Base-by-base conservation (phyloP, 1,284 basidiomycete species). In the Ceratobasidium theobromae region DNA sequence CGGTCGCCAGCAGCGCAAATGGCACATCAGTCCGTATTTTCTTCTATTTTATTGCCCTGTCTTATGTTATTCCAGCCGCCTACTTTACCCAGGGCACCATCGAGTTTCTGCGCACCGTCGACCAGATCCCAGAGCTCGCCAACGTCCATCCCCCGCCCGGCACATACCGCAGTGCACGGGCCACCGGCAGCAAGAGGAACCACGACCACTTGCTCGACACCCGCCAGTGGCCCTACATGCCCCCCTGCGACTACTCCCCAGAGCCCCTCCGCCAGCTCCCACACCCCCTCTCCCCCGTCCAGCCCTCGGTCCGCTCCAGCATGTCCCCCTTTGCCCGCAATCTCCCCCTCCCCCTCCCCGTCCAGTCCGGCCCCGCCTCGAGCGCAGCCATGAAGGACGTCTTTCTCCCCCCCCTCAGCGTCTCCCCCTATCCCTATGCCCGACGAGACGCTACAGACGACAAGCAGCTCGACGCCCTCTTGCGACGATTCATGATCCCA, bases 1-100 rank as follows among this genome's bases (percentile, higher is more conserved):
- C 46, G 52, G 51, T 38, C 40, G 54, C 32, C 57, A 60, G 53
- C 45, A 64, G 38, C 49, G 68, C 45, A 69, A 69, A 48, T 69
- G 68, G 68, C 68, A 69, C 28, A 54, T 69, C 33, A 69, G 68
- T 69, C 28, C 38, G 68, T 69, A 33, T 51, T 12, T 9, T 1
- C 43, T 11, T 33, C 25, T 48, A 30, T 40, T 35, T 8, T 38
- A 8, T 38, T 38, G 35, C 25, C 54, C 38, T 14, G 41, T 35
- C 30, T 45, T 38, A 32, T 21, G 27, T 58, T 32, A 16, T 30
- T 45, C 33, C 65, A 67, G 65, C 65, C 21, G 65, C 65, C 3
- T 67, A 67, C 45, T 67, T 67, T 52, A 55, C 65, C 18, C 65
- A 67, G 46, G 53, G 53, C 27, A 67, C 53, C 16, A 57, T 67